phyloP scores from a whole-genome alignment of 192 early-diverging fungal genomes.

The Rhizoclosmatium sp. region DNA sequence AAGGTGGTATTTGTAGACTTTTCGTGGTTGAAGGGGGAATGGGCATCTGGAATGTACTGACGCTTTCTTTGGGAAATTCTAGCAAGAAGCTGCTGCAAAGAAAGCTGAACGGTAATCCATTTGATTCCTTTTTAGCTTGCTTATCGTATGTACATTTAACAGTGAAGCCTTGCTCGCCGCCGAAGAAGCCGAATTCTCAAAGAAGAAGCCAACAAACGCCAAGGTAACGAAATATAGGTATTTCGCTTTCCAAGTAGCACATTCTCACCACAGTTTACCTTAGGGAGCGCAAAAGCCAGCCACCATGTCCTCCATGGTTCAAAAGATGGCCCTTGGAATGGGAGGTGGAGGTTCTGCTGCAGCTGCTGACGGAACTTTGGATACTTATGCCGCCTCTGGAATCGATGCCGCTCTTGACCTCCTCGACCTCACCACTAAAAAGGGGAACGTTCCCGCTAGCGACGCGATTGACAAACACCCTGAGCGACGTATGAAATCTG shows the following conservation, averaged over 20 bases:
- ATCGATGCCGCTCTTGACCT: slow-evolving; percentile 89
- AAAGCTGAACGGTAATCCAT: slow-evolving; percentile 48
- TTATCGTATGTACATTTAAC: background rate
- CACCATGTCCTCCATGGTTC: slow-evolving; percentile 4
- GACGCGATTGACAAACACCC: slow-evolving; percentile 81
- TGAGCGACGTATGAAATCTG: slow-evolving; percentile 74
- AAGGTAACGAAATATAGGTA: background rate
- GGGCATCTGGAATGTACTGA: too few relatives aligned
- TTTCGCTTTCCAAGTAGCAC: background rate
- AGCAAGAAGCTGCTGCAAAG: slow-evolving; percentile 48
- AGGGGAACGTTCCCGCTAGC: slow-evolving; percentile 9
- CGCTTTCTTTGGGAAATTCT: background rate
- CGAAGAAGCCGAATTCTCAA: slow-evolving; percentile 45
- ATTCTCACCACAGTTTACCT: background rate
- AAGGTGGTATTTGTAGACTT: slow-evolving; percentile 34
- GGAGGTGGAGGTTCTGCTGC: slow-evolving; percentile 48
- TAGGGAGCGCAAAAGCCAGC: background rate
- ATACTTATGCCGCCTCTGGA: slow-evolving; percentile 78
- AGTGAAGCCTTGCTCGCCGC: slow-evolving; percentile 54
- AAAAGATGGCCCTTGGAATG: slow-evolving; percentile 22
- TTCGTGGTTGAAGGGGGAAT: background rate
- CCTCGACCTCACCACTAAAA: slow-evolving; percentile 55
- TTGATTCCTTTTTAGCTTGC: background rate
- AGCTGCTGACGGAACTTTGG: slow-evolving; percentile 47
- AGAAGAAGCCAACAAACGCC: slow-evolving; percentile 25